Evolutionary conservation across 345 rosid genomes (phyloP), one percentile per base, ranked within the genome.

Genomic region (Citrus reticulata): DNA sequence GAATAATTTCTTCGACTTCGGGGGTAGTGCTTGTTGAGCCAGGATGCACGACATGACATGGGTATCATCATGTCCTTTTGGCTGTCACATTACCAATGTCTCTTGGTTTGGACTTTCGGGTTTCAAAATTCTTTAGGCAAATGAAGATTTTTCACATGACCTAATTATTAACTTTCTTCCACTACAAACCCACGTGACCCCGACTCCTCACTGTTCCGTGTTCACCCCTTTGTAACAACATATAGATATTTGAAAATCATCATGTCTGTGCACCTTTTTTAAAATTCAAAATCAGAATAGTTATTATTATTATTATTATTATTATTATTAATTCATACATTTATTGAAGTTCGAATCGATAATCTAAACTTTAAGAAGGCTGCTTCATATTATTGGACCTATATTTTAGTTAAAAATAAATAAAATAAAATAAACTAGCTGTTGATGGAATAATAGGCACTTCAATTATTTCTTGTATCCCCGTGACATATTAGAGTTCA

Each of bases 1-100:
- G 74, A 65, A 37, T 66, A 20, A 20, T 20, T 40, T 66, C 16
- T 19, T 20, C 4, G 25, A 27, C 35, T 13, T 22, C 19, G 30
- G 27, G 30, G 58, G 66, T 54, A 63, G 30, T 59, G 83, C 39
- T 58, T 68, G 54, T 58, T 81, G 83, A 66, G 13, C 34, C 74
- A 68, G 7, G 78, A 77, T 76, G 81, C 84, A 81, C 35, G 58
- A 59, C 16, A 30, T 34, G 29, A 74, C 73, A 39, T 68, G 81
- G 72, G 67, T 17, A 19, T 54, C 22, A 19, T 54, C 7, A 16
- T 54, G 11, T 54, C 58, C 20, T 17, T 5, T 54, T 17, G 58
- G 58, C 19, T 35, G 74, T 67, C 81, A 81, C 9, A 16, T 54
- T 54, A 10, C 3, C 22, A 20, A 68, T 58, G 61, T 64, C n/a